Evolutionary conservation across 257 asterid species (phyloP).

Genomic region (Cruciata laevipes): DNA sequence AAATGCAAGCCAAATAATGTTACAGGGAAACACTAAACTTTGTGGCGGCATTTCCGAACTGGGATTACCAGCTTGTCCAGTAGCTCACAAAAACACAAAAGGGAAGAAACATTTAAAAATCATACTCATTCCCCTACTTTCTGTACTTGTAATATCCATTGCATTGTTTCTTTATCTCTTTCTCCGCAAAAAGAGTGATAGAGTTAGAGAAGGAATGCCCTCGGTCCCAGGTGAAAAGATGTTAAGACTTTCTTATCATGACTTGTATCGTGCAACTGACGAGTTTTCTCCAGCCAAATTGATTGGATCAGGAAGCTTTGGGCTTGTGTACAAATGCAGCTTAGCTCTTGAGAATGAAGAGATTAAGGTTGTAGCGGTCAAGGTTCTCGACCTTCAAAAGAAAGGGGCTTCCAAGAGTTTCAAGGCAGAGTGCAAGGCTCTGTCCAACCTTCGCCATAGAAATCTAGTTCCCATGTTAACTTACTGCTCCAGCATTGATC

Average conservation of each 20-base stretch:
- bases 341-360: not conserved
- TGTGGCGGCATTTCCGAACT: conserved; percentile 18
- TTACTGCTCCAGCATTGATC: not conserved
- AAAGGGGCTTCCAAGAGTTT: not conserved
- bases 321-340: not conserved
- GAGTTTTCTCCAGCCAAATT: not conserved
- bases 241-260: not conserved
- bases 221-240: not conserved
- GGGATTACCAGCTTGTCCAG: conserved; percentile 12
- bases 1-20: conserved; percentile 6
- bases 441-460: not conserved
- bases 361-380: not conserved
- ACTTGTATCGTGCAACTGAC: not conserved
- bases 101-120: not conserved
- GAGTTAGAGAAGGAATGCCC: not conserved
- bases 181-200: not conserved
- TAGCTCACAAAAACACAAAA: not conserved
- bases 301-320: not conserved
- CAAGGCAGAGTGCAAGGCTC: not conserved
- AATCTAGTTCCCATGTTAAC: not conserved
- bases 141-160: conserved; percentile 2
- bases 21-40: conserved; percentile 17
- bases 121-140: not conserved
- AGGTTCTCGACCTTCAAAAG: not conserved
- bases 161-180: not conserved